Base-by-base conservation (phyloP, 139 green algal genomes). In the Micromonas pusilla region DNA sequence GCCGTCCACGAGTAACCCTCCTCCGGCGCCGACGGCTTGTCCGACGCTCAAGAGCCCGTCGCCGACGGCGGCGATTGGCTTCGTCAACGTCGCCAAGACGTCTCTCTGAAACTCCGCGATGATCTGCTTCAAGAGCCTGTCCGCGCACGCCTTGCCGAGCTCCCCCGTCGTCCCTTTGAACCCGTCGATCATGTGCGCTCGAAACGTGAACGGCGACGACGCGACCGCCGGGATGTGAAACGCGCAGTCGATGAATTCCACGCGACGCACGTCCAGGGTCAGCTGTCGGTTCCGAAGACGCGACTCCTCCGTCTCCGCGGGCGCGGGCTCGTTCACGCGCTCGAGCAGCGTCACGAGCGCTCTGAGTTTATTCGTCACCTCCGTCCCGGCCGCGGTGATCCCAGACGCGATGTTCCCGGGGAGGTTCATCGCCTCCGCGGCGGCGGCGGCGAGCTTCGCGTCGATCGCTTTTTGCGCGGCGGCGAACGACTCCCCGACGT, bases 21-120 rank as follows among this genome's bases (percentile, higher is more conserved):
- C n/a, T n/a, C n/a, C n/a, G n/a, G n/a, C n/a, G n/a, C n/a, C n/a
- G n/a, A n/a, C n/a, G n/a, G n/a, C n/a, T n/a, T n/a, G n/a, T n/a
- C n/a, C n/a, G n/a, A n/a, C 16, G 45, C 9, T 23, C 16, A 57
- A 16, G 9, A 57, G 45, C 45, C 45, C 31, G 21, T 39, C 31
- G 25, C 28, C 28, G 28, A 32, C 63, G n/a, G 28, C 63, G 1
- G 63, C 28, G 9, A 75, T 32, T 16, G n/a, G 34, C 20, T 75
- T 63, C 6, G 68, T 75, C 5, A 75, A 23, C 9, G 23, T 13
- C 30, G 20, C 38, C 5, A 75, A 62, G 53, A 60, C 62, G 30
- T 75, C 33, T 31, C 26, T 13, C 30, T 75, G 68, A 4, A 75
- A 75, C 19, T 75, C 68, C n/a, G 32, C 31, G 37, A 75, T 75